Evolutionary conservation across 495 filamentous ascomycete genomes (phyloP).

Genomic region (Trichoderma asperelloides): DNA sequence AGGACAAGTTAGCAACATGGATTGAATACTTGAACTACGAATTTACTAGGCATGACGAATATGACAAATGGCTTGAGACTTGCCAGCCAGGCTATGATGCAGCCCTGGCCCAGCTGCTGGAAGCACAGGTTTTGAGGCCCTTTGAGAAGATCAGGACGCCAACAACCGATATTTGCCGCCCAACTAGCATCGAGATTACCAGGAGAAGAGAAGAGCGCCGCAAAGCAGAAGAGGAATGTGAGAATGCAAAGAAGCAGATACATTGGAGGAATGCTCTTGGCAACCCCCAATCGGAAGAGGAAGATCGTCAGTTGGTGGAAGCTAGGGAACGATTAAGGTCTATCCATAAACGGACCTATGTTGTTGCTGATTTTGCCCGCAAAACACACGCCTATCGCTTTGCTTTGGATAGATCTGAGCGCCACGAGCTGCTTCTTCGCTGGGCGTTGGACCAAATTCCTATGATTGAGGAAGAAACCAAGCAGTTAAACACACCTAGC

Average conservation of each 20-base stretch:
- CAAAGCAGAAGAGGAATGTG: not conserved
- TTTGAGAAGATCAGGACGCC: not conserved
- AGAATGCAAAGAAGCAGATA: not conserved
- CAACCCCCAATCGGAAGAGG: not conserved
- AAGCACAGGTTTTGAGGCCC: not conserved
- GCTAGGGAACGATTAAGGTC: not conserved
- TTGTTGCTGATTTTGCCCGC: not conserved
- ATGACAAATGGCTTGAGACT: not conserved
- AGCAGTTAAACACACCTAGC: not conserved
- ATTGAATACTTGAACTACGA: constrained; percentile 22
- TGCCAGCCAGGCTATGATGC: not conserved
- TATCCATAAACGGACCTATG: not conserved
- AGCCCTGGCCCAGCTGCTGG: not conserved
- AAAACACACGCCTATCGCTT: not conserved
- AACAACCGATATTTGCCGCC: not conserved
- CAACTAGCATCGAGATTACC: not conserved
- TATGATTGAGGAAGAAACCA: not conserved
- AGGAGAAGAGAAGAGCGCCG: not conserved
- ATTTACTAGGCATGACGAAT: constrained; percentile 12
- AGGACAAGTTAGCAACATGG: constrained; percentile 25
- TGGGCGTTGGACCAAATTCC: constrained; percentile 6
- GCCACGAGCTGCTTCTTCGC: not conserved
- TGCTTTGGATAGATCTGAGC: not conserved
- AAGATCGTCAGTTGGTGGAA: not conserved
- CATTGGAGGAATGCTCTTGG: not conserved